Evolutionary conservation across 805 yeast genomes (phyloP).

Genomic region (Ogataea pilisensis): DNA sequence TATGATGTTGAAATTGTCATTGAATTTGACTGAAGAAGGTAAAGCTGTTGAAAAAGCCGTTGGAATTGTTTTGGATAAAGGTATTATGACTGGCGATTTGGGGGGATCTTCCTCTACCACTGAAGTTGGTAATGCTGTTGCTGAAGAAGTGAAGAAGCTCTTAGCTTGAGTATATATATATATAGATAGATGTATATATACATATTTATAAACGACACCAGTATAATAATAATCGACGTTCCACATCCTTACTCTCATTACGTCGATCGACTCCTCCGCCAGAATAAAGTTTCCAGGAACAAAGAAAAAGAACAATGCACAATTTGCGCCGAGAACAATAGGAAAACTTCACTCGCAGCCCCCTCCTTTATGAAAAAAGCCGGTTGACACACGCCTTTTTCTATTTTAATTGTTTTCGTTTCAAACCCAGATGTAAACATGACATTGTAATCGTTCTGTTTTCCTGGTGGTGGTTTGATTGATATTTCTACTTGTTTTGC

Average conservation of each 20-base stretch:
- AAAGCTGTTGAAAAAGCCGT: conserved; percentile 88
- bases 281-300: no score
- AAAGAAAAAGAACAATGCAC: no score
- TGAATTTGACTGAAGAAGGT: conserved; percentile 80
- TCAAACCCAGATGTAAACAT: not conserved
- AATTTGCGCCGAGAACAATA: no score
- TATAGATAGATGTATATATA: not conserved
- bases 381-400: not conserved
- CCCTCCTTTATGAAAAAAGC: no score
- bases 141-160: conserved; percentile 52
- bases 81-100: conserved; percentile 87
- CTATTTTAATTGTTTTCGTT: not conserved
- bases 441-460: not conserved
- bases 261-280: not conserved
- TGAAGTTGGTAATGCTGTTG: conserved; percentile 95
- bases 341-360: no score
- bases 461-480: not conserved
- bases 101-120: conserved; percentile 79
- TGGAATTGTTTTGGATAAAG: conserved; percentile 70
- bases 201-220: no score
- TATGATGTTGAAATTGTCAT: conserved; percentile 92
- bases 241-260: no score
- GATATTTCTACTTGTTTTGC: no score
- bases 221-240: no score
- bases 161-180: conserved; percentile 10